A percentile compares a stretch with the other conserved stretches of the same genome.
Evolutionary conservation across 345 rosid genomes (phyloP).

Genomic region (Citrus cavaleriei): DNA sequence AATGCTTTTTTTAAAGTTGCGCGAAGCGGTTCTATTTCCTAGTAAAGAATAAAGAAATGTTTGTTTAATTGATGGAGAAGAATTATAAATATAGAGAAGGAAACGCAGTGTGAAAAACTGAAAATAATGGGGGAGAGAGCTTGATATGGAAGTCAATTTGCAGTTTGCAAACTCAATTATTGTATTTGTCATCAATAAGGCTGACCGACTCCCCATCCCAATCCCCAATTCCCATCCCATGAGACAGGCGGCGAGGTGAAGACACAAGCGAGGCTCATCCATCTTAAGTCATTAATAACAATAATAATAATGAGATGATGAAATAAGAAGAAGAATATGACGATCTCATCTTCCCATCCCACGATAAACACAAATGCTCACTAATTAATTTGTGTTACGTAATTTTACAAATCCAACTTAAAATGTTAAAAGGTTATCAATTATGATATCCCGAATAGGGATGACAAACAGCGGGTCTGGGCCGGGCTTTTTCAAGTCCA

Average conservation of each 20-base stretch:
- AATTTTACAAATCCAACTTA: background rate
- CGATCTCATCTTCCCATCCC: background rate
- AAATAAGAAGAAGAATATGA: no score
- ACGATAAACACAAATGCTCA: background rate
- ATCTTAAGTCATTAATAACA: background rate
- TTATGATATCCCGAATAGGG: background rate
- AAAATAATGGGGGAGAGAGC: background rate
- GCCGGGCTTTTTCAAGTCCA: no score
- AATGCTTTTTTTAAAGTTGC: no score
- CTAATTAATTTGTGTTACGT: background rate
- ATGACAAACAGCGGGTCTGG: no score
- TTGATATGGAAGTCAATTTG: conserved; percentile 9
- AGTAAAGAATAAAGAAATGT: background rate
- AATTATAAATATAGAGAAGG: background rate
- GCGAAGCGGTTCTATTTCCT: no score
- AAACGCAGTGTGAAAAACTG: background rate
- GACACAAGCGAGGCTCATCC: no score
- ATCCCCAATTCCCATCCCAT: no score
- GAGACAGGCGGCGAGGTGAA: no score
- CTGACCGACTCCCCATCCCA: no score
- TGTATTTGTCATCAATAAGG: background rate
- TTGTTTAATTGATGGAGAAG: background rate
- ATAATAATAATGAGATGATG: no score
- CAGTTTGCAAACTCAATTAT: background rate
- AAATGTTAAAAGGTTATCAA: background rate